These are phyloP conservation scores for Leptodontidium sp. DNA, from an alignment of 2,329 filamentous ascomycete genomes.

Conservation along the genomic window DNA sequence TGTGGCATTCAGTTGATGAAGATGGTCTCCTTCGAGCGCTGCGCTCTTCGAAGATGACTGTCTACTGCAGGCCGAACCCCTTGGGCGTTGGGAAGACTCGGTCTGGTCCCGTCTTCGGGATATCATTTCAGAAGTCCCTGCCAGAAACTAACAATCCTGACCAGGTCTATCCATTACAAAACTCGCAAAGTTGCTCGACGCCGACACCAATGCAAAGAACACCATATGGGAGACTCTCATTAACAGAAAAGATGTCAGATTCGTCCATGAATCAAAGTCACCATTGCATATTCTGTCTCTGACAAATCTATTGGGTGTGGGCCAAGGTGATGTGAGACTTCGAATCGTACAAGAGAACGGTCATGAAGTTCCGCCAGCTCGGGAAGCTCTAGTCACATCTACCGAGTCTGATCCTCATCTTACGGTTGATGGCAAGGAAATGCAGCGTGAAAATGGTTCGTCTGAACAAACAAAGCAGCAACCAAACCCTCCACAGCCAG, in stretches of 20 bases:
- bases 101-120: background rate
- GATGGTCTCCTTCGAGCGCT: no score
- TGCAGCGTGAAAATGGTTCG: background rate
- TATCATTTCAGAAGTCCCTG: background rate
- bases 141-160: background rate
- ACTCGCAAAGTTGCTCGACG: background rate
- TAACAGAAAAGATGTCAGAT: slow-evolving; percentile 22
- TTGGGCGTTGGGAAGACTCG: background rate
- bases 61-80: background rate
- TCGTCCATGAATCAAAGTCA: slow-evolving; percentile 19
- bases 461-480: background rate
- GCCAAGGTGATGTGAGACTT: slow-evolving; percentile 19
- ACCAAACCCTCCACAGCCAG: background rate
- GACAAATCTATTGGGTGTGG: slow-evolving; percentile 16
- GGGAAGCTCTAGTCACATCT: background rate
- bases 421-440: background rate
- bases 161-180: background rate
- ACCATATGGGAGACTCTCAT: slow-evolving; percentile 24
- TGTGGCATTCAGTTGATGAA: background rate
- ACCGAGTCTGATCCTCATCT: slow-evolving; percentile 1
- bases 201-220: background rate
- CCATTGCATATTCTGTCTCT: slow-evolving; percentile 20
- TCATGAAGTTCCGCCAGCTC: background rate
- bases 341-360: background rate
- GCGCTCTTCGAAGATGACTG: no score